A percentile compares a stretch with the other conserved stretches of the same genome.
Evolutionary conservation across 257 asterid genomes (phyloP).

Genomic region (Eustoma russellianum): DNA sequence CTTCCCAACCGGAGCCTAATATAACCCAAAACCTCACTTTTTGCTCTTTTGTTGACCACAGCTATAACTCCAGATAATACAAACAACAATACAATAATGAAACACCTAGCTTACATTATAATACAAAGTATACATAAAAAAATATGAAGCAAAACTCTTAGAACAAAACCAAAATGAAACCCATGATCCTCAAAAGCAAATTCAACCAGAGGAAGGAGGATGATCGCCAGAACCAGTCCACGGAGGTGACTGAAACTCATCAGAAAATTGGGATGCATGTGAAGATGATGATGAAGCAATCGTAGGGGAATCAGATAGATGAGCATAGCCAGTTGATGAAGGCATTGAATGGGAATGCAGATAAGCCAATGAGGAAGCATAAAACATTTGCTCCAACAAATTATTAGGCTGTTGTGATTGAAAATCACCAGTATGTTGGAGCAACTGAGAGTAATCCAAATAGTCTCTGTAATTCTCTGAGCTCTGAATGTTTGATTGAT

Average conservation of each 20-base stretch:
- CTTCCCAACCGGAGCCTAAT: no score
- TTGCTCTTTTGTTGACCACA: no score
- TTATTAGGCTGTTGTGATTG: constrained; percentile 21
- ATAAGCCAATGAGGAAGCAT: constrained; percentile 37
- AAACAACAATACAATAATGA: no score
- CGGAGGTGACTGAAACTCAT: constrained; percentile 29
- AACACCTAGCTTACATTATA: no score
- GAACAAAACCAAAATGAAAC: no score
- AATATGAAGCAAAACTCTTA: no score
- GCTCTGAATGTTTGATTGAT: constrained; percentile 5
- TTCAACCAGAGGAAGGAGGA: constrained; percentile 57
- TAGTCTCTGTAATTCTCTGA: constrained; percentile 40
- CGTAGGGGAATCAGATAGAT: constrained; percentile 11
- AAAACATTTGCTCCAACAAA: constrained; percentile 41
- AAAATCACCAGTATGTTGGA: constrained; percentile 34
- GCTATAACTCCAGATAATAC: no score
- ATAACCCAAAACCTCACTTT: no score
- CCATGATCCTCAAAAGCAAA: background rate
- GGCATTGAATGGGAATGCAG: constrained; percentile 35
- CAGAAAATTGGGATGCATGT: constrained; percentile 37
- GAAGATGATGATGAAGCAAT: constrained; percentile 18
- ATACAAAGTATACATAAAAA: no score
- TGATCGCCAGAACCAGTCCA: constrained; percentile 47
- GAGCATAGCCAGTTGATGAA: constrained; percentile 15
- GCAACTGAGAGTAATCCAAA: constrained; percentile 59